Base-by-base conservation (phyloP, 1,284 basidiomycete species). In the Tylopilus sp. region DNA sequence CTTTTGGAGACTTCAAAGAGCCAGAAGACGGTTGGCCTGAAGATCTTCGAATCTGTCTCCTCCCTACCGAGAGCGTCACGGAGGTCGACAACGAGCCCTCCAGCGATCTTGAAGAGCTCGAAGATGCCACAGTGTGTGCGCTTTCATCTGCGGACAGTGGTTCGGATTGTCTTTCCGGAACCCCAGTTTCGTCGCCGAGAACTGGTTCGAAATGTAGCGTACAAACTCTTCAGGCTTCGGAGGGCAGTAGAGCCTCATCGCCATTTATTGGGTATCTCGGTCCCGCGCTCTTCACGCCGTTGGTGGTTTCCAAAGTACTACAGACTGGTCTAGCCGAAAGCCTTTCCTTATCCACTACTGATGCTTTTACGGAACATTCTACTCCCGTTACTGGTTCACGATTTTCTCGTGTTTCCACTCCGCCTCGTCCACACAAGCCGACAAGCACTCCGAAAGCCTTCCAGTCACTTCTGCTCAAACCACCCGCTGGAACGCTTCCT, bases 21-120 rank as follows among this genome's bases (percentile, higher is more conserved):
- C 80, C 81, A 1, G 53, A 61, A 9, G 59, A 58, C 1, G 78
- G 76, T 5, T 86, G 82, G 81, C 73, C 80, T 0, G 63, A 63
- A 21, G 63, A 70, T 42, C 69, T 83, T 36, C 69, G 62, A 30
- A 63, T 67, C n/a, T 77, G 74, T 52, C 59, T 78, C 43, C 51
- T 53, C 10, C 46, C 52, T 40, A 21, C 31, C n/a, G 40, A 50
- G n/a, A 40, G 29, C n/a, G 37, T 20, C 14, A 17, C 15, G 7
- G 34, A n/a, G 20, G 21, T 28, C 15, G 48, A 65, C 7, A 7
- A 35, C 4, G 58, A 65, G 15, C 57, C 54, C 11, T 60, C 55
- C 7, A 61, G 59, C 11, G 58, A 64, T 34, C 51, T 31, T 3
- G 64, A 68, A 44, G 63, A 63, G 31, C 33, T 33, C 4, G 66